Base-by-base conservation (phyloP, 2,329 filamentous ascomycete genomes). In the Apiospora pterosperma region DNA sequence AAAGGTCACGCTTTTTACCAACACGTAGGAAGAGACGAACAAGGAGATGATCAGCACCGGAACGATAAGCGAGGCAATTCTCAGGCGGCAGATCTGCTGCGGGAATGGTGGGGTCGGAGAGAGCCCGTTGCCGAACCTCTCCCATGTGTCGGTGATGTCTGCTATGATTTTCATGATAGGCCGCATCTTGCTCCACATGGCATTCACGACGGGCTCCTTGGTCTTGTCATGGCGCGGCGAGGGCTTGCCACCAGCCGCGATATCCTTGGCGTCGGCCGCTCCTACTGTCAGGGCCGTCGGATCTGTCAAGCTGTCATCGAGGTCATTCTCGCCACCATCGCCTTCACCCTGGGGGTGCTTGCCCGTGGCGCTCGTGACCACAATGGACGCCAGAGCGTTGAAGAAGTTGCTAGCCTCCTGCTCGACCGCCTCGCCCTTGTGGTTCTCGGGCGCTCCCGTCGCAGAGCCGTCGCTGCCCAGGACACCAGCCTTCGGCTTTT, bases 401-500 rank as follows among this genome's bases (percentile, higher is more conserved):
- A 96, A 89, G 67, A 96, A 90, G 73, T 93, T 94, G 70, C 86
- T 90, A 1, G 93, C 93, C 75, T 96, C 92, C 66, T 91, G 87
- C 74, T 96, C 92, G 1, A 93, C 90, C 0, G 92, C 91, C 74
- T 96, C 92, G 31, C 93, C 92, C 73, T 92, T 90, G 77, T 92
- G 87, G 69, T 92, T 92, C 74, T 97, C 92, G 0, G 92, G 90
- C 0, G 92, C 92, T 1, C 92, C 93, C 0, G 92, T 96, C 0
- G 90, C 84, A 64, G 90, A 93, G 66, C 93, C 90, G 34, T 89
- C 85, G 23, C 90, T 93, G 0, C 90, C 92, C 0, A 96, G 78
- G 0, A 93, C 87, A 1, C 92, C 92, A 3, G 92, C 85, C 61
- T 88, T 87, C 0, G 92, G 92, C 70, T 91, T 94, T 75, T 96